A percentile compares a stretch with the other conserved stretches of the same genome.
These are phyloP conservation scores for Emericellopsis atlantica DNA, from an alignment of 2,329 filamentous ascomycete species.

Conservation along the genomic window DNA sequence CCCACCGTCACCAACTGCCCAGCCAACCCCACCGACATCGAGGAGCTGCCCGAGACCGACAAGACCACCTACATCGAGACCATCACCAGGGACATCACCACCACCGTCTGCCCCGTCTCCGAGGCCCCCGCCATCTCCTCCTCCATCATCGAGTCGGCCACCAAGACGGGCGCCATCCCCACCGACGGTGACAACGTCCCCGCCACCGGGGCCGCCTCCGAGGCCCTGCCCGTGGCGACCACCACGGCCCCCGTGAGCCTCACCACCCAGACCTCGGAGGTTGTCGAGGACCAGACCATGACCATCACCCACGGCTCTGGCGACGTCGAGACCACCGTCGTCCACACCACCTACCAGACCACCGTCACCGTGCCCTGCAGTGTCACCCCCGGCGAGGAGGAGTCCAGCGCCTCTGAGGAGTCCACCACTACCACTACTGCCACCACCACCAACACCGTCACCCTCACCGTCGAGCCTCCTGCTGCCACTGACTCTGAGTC, in stretches of 20 bases:
- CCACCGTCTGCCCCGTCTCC: constrained; percentile 31
- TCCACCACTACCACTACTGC: constrained; percentile 21
- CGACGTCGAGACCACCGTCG: constrained; percentile 27
- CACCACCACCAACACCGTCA: constrained; percentile 12
- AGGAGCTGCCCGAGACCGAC: constrained; percentile 20
- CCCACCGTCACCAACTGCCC: constrained; percentile 46
- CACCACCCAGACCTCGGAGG: constrained; percentile 10
- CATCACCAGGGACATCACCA: constrained; percentile 24
- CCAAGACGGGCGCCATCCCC: constrained; percentile 10
- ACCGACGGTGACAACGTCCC: too few species aligned
- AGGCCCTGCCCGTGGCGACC: neutral
- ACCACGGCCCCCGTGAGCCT: constrained; percentile 1
- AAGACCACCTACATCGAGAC: constrained; percentile 18
- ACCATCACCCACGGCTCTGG: constrained; percentile 21
- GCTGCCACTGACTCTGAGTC: constrained; percentile 8
- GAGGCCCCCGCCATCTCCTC: constrained; percentile 26
- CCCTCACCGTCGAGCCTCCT: constrained; percentile 9
- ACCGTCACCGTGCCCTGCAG: constrained; percentile 14
- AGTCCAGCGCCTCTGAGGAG: constrained; percentile 5
- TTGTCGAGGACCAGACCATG: constrained; percentile 17
- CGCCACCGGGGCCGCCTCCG: constrained; percentile 1
- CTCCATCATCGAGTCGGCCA: constrained; percentile 18
- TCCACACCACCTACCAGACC: constrained; percentile 21
- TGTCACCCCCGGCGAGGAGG: constrained; percentile 3
- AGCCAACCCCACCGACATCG: constrained; percentile 17